Evolutionary conservation across 768 basidiomycete species (phyloP).

Genomic region (Udeniomyces megalosporus): DNA sequence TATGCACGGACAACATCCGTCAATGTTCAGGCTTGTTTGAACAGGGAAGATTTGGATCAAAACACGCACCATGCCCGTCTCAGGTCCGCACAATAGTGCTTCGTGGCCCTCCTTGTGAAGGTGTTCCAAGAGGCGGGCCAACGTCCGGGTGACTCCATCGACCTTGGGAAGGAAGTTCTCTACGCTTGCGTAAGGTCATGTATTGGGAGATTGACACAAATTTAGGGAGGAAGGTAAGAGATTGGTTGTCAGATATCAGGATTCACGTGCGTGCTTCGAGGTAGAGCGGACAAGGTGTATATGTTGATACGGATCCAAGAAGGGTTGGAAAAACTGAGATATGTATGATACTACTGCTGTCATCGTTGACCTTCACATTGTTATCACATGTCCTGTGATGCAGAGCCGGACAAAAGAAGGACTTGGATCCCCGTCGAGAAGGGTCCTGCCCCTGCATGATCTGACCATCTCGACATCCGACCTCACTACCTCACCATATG

Average conservation of each 20-base stretch:
- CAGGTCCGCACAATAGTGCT: constrained; percentile 34
- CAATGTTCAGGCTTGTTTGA: not conserved
- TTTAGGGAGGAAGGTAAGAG: not conserved
- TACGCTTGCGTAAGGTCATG: not conserved
- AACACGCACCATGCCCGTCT: constrained; percentile 27
- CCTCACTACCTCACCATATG: no score
- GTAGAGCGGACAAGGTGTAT: no score
- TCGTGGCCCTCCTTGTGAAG: constrained; percentile 33
- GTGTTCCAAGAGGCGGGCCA: constrained; percentile 34
- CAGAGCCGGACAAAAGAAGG: no score
- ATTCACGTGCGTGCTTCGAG: not conserved
- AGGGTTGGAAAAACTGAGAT: not conserved
- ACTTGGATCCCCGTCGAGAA: no score
- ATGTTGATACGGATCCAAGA: no score
- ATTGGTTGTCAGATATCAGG: not conserved
- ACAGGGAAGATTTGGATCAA: not conserved
- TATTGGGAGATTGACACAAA: not conserved
- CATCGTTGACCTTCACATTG: not conserved
- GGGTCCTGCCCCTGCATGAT: no score
- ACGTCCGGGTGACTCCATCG: constrained; percentile 36
- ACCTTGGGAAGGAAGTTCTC: constrained; percentile 21
- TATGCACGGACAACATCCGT: no score
- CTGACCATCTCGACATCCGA: no score
- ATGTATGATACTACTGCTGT: not conserved
- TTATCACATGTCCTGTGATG: no score